Percentiles rank a stretch among this genome's conserved stretches.
Conservation (phyloP, 2,329 filamentous ascomycete genomes). For the Ophiocordyceps camponoti-leonardi region DNA sequence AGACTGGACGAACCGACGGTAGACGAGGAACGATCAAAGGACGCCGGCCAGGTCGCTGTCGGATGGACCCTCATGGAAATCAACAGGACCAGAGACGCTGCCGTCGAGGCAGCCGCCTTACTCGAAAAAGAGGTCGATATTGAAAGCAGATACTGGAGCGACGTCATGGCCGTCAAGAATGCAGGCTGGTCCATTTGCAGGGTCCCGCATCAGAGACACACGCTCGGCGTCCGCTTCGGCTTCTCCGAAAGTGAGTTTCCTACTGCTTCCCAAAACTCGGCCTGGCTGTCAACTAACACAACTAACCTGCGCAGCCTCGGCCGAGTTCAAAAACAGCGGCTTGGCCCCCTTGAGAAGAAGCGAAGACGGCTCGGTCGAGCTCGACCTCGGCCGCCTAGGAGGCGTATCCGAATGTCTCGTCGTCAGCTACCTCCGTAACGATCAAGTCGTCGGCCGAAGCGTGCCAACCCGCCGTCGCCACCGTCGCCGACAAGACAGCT, state of each 20-base stretch:
- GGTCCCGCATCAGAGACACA: constrained; percentile 54
- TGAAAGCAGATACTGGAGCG: constrained; percentile 80
- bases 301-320: constrained; percentile 25
- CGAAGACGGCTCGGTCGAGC: constrained; percentile 54
- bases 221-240: constrained; percentile 74
- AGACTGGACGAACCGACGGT: constrained; percentile 43
- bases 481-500: constrained; percentile 33
- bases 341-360: constrained; percentile 63
- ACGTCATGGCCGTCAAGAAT: constrained; percentile 64
- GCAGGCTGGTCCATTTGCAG: constrained; percentile 76
- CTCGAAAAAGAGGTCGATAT: constrained; percentile 61
- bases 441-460: constrained; percentile 35
- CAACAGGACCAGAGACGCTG: constrained; percentile 54
- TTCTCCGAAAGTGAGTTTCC: constrained; percentile 46
- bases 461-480: constrained; percentile 25
- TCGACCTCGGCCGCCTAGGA: constrained; percentile 45
- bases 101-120: constrained; percentile 53
- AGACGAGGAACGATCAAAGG: constrained; percentile 33
- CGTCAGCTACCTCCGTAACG: constrained; percentile 45
- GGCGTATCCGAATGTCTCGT: constrained; percentile 43
- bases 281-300: no score
- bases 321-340: constrained; percentile 50
- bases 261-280: neutral
- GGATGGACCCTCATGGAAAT: constrained; percentile 71
- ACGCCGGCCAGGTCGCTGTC: constrained; percentile 37